A percentile compares a stretch with the other conserved stretches of the same genome.
Evolutionary conservation across 2,329 filamentous ascomycete species (phyloP).

Genomic region (Trichocomaceae sp.): DNA sequence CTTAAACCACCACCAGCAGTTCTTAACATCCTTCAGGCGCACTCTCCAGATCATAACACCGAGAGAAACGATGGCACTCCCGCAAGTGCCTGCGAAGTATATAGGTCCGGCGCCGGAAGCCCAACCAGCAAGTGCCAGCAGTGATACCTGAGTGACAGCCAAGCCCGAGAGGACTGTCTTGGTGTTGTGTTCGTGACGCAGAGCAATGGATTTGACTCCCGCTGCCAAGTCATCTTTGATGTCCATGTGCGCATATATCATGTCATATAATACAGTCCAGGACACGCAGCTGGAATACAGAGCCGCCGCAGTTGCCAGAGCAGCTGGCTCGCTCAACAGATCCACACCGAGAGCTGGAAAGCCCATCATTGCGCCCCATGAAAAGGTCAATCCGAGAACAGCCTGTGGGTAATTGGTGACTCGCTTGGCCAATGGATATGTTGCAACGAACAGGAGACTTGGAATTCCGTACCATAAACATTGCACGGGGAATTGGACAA

Average conservation of each 20-base stretch:
- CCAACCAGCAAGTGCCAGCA: slow-evolving; percentile 40
- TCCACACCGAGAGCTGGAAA: slow-evolving; percentile 42
- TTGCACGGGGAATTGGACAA: slow-evolving; percentile 38
- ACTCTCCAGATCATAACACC: slow-evolving; percentile 56
- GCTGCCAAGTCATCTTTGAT: slow-evolving; percentile 45
- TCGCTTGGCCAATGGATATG: slow-evolving; percentile 49
- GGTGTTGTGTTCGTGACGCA: slow-evolving; percentile 43
- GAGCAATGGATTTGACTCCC: slow-evolving; percentile 47
- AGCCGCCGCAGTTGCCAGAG: slow-evolving; percentile 33
- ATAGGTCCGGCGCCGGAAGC: slow-evolving; percentile 50
- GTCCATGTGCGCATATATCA: slow-evolving; percentile 49
- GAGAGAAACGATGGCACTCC: slow-evolving; percentile 49
- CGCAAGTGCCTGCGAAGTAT: slow-evolving; percentile 54
- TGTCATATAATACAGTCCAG: slow-evolving; percentile 47
- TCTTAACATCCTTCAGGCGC: slow-evolving; percentile 49
- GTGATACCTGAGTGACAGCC: slow-evolving; percentile 35
- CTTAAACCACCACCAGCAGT: slow-evolving; percentile 61
- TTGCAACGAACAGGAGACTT: slow-evolving; percentile 38
- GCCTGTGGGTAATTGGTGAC: slow-evolving; percentile 49
- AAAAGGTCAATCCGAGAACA: slow-evolving; percentile 47
- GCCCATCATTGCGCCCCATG: slow-evolving; percentile 46
- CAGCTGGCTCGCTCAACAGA: slow-evolving; percentile 33
- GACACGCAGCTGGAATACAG: slow-evolving; percentile 43
- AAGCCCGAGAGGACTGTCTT: slow-evolving; percentile 39
- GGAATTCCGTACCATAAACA: slow-evolving; percentile 41